Percentiles rank a stretch among this genome's conserved stretches.
These are phyloP conservation scores for Fistulinella cinereoalba DNA, from an alignment of 1,284 basidiomycete species.

Conservation along the genomic window DNA sequence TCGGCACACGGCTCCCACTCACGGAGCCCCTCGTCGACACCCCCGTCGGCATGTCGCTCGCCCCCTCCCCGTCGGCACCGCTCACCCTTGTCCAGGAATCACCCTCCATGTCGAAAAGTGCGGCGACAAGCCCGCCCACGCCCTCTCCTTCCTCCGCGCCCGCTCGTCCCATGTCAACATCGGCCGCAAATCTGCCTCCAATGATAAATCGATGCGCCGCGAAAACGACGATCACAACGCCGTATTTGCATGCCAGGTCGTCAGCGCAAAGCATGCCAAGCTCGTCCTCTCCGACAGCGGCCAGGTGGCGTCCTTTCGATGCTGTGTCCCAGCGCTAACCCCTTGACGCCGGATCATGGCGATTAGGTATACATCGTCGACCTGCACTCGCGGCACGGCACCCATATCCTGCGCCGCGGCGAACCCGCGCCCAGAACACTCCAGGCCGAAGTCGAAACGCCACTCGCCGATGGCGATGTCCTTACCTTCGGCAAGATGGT, in stretches of 20 bases:
- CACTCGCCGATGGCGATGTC: constrained; percentile 59
- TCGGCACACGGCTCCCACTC: constrained; percentile 28
- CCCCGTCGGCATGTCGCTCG: constrained; percentile 25
- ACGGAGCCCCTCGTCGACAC: constrained; percentile 4
- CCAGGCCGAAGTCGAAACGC: constrained; percentile 38
- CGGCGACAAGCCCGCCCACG: constrained; percentile 29
- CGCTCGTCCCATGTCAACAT: constrained; percentile 28
- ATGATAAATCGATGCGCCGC: constrained; percentile 35
- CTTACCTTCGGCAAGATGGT: constrained; percentile 74
- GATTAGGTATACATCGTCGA: constrained; percentile 33
- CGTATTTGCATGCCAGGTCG: constrained; percentile 34
- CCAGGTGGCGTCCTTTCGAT: constrained; percentile 20
- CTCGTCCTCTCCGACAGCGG: constrained; percentile 30
- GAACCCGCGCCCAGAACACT: constrained; percentile 20
- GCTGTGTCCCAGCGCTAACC: constrained; percentile 11
- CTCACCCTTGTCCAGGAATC: constrained; percentile 21
- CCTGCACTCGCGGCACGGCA: constrained; percentile 34
- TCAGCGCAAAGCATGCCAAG: constrained; percentile 34
- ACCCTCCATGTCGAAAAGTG: constrained; percentile 31
- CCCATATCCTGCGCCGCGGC: constrained; percentile 23
- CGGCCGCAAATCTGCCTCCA: constrained; percentile 34
- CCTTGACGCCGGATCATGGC: not conserved
- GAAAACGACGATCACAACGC: constrained; percentile 35
- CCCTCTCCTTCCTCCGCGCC: constrained; percentile 28
- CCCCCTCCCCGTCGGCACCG: constrained; percentile 6